Evolutionary conservation across 2,329 filamentous ascomycete genomes (phyloP), one percentile per base, ranked within the genome.

Genomic region (Colletotrichum theobromicola): DNA sequence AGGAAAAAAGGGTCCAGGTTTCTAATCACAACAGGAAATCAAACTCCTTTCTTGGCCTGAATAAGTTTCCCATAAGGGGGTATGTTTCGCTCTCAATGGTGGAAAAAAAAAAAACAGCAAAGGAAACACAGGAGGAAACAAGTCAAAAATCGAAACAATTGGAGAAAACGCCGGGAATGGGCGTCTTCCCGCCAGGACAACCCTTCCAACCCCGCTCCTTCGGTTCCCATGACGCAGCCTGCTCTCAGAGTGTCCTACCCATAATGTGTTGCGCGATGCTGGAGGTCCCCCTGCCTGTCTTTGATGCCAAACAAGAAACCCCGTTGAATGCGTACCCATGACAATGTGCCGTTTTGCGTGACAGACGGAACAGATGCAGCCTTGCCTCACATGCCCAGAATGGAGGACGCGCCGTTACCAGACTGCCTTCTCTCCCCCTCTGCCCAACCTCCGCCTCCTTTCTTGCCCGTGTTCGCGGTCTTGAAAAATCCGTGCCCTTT

Each of bases 11-110:
- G 7, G 32, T 35, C n/a, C n/a, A 24, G 34, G 21, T 12, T 6
- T 42, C 34, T 28, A 26, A n/a, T 62, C 32, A 26, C n/a, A 62
- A 26, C 60, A 26, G 21, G 16, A 21, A 62, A 61, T 69, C 32
- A n/a, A 72, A 73, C 71, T 73, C 71, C 67, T 50, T 73, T 73
- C 71, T 70, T 73, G 67, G 37, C 71, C 58, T 73, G 65, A 28
- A 62, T 28, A n/a, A n/a, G 42, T 30, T 37, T 74, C 67, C 71
- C 67, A 58, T 65, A 65, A 65, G 71, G 67, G 66, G 50, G 67
- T 65, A 70, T 70, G 71, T 70, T 55, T 71, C 71, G 71, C 71
- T 70, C 67, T 60, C 60, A 32, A 35, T 55, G 30, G 30, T 55
- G 10, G n/a, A n/a, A 46, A 67, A 34, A 55, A 71, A 42, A 50